Percentiles rank a stretch among this genome's conserved stretches.
phyloP scores from a whole-genome alignment of 2,329 filamentous ascomycete species.

The Aspergillus ustus region DNA sequence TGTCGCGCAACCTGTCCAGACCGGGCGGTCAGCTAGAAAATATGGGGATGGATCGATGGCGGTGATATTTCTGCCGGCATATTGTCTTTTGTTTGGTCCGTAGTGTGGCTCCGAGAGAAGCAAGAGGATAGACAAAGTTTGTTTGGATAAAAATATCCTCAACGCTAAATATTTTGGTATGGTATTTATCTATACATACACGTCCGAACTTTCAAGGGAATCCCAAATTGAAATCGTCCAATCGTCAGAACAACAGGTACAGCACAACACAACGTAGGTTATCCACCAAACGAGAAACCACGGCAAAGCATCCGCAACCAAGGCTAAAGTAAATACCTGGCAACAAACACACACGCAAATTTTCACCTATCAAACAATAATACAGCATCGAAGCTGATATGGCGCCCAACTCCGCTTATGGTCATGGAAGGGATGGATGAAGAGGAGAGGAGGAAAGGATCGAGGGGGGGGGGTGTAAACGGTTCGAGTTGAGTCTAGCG shows the following conservation, averaged over 20 bases:
- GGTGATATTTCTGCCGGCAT: slow-evolving; percentile 28
- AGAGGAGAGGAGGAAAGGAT: slow-evolving; percentile 25
- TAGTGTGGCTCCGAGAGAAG: no score
- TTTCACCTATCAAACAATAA: slow-evolving; percentile 15
- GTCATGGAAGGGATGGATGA: slow-evolving; percentile 31
- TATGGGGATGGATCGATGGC: slow-evolving; percentile 20
- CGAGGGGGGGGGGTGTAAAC: slow-evolving; percentile 6
- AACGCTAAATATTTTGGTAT: slow-evolving; percentile 3
- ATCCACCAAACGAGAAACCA: slow-evolving; percentile 16
- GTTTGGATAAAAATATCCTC: neutral
- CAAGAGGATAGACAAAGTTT: no score
- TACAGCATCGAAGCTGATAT: slow-evolving; percentile 25
- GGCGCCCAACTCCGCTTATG: slow-evolving; percentile 42
- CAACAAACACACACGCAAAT: slow-evolving; percentile 15
- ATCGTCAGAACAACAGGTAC: slow-evolving; percentile 22
- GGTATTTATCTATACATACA: slow-evolving; percentile 15
- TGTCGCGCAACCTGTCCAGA: slow-evolving; percentile 32
- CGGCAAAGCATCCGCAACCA: slow-evolving; percentile 12
- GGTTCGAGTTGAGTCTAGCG: slow-evolving; percentile 18
- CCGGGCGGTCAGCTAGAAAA: slow-evolving; percentile 1
- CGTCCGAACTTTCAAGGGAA: slow-evolving; percentile 4
- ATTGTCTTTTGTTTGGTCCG: no score
- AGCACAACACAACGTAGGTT: slow-evolving; percentile 7
- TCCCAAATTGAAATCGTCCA: slow-evolving; percentile 21
- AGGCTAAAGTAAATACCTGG: slow-evolving; percentile 8